Percentiles rank a stretch among this genome's conserved stretches.
Conservation (phyloP, 2,329 filamentous ascomycete species). For the Gnomoniopsis sp. region DNA sequence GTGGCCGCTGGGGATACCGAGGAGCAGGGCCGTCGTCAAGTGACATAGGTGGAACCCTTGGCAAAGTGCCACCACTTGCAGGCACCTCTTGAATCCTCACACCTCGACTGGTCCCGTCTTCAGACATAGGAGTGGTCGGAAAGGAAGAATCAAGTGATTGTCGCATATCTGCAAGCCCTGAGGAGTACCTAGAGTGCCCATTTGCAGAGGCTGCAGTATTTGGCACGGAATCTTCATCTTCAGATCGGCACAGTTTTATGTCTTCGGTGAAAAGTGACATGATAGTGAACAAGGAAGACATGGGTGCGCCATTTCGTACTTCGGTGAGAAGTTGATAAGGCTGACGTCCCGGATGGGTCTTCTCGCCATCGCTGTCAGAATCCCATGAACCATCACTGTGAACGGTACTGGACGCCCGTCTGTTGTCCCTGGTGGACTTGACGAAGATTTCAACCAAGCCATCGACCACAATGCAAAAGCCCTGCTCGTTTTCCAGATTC, state of each 20-base stretch:
- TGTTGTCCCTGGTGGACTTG: conserved; percentile 68
- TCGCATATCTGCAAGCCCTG: conserved; percentile 26
- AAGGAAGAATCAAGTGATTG: conserved; percentile 31
- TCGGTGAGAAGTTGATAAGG: conserved; percentile 94
- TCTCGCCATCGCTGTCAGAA: conserved; percentile 60
- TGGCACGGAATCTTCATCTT: conserved; percentile 50
- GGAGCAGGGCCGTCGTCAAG: conserved; percentile 49
- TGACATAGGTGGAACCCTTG: conserved; percentile 71
- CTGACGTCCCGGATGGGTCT: conserved; percentile 62
- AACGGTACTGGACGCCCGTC: conserved; percentile 38
- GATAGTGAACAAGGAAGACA: conserved; percentile 98
- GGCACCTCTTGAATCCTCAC: conserved; percentile 28
- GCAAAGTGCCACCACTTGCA: conserved; percentile 36
- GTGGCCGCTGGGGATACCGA: conserved; percentile 34
- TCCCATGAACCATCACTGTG: conserved; percentile 41
- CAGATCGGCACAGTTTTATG: conserved; percentile 70
- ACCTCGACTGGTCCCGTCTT: conserved; percentile 22
- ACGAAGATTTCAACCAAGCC: conserved; percentile 97
- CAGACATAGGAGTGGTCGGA: conserved; percentile 37
- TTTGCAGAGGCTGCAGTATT: conserved; percentile 26
- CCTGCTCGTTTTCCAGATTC: conserved; percentile 94
- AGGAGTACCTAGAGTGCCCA: conserved; percentile 26
- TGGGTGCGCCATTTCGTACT: conserved; percentile 94
- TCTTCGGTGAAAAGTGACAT: conserved; percentile 96
- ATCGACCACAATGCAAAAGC: conserved; percentile 96